Evolutionary conservation across 768 basidiomycete species (phyloP).

Genomic region (Calvatia gigantea): DNA sequence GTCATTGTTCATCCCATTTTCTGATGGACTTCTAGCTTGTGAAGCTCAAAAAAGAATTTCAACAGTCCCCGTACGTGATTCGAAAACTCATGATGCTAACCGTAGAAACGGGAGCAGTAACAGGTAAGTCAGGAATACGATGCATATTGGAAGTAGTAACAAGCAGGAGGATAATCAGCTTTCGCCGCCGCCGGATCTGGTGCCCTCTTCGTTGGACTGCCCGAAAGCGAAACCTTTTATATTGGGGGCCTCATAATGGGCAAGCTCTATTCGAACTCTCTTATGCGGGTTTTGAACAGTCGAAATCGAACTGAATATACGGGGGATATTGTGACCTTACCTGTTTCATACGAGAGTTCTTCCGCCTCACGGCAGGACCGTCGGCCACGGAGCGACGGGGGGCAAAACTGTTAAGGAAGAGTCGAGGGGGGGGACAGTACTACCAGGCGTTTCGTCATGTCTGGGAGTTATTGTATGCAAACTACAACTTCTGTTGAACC

Average conservation of each 20-base stretch:
- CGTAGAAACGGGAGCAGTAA: slow-evolving; percentile 1
- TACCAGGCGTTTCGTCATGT: no score
- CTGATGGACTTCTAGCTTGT: neutral
- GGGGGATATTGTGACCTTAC: neutral
- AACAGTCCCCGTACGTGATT: neutral
- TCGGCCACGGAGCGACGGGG: neutral
- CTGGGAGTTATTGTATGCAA: no score
- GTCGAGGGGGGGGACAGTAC: no score
- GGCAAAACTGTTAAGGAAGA: no score
- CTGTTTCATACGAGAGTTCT: neutral
- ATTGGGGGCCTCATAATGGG: neutral
- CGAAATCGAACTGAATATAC: neutral
- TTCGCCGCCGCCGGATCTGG: neutral
- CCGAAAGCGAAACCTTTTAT: neutral
- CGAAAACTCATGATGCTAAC: neutral
- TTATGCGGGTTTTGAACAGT: slow-evolving; percentile 2
- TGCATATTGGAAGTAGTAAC: neutral
- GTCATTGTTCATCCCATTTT: neutral
- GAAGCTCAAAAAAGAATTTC: slow-evolving; percentile 3
- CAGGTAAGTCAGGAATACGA: neutral
- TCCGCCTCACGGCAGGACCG: neutral
- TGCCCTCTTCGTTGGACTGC: neutral
- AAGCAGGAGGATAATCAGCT: neutral
- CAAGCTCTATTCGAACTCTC: slow-evolving; percentile 1
- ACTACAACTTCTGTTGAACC: neutral